Conservation (phyloP, 495 filamentous ascomycete genomes). For the Baudoinia panamericana region DNA sequence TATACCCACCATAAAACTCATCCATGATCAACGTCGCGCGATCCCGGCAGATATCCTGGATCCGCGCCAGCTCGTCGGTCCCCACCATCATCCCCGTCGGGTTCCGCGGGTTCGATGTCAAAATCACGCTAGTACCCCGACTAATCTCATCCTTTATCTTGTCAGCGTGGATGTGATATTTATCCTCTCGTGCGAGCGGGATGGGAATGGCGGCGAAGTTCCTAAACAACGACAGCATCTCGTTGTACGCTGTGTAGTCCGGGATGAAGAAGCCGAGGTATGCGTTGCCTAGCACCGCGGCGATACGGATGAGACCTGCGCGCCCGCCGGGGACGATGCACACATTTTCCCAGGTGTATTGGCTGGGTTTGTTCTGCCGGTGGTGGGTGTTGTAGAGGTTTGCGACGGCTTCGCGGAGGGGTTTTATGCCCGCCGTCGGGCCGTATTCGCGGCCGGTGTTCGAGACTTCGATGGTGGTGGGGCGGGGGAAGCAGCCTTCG, state of each 20-base stretch:
- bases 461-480: conserved; percentile 63
- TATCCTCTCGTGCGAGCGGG: conserved; percentile 66
- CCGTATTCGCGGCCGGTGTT: conserved; percentile 76
- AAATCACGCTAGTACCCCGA: conserved; percentile 47
- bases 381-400: conserved; percentile 88
- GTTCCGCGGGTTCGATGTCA: conserved; percentile 95
- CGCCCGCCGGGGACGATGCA: conserved; percentile 90
- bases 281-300: conserved; percentile 82
- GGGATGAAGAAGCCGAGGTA: conserved; percentile 57
- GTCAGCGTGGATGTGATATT: conserved; percentile 81
- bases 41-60: conserved; percentile 84
- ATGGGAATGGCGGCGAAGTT: conserved; percentile 87
- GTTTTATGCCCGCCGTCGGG: conserved; percentile 86
- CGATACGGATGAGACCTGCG: conserved; percentile 85
- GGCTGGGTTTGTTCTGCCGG: conserved; percentile 69
- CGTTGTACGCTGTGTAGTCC: conserved; percentile 75
- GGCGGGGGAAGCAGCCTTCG: conserved; percentile 76
- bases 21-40: conserved; percentile 85
- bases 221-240: conserved; percentile 88
- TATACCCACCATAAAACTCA: conserved; percentile 90
- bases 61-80: conserved; percentile 68
- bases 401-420: conserved; percentile 78
- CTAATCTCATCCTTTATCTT: conserved; percentile 46
- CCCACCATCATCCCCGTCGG: conserved; percentile 79
- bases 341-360: conserved; percentile 99